Evolutionary conservation across 2,329 filamentous ascomycete species (phyloP), one percentile per base, ranked within the genome.

Genomic region (Aureobasidium mangrovei): DNA sequence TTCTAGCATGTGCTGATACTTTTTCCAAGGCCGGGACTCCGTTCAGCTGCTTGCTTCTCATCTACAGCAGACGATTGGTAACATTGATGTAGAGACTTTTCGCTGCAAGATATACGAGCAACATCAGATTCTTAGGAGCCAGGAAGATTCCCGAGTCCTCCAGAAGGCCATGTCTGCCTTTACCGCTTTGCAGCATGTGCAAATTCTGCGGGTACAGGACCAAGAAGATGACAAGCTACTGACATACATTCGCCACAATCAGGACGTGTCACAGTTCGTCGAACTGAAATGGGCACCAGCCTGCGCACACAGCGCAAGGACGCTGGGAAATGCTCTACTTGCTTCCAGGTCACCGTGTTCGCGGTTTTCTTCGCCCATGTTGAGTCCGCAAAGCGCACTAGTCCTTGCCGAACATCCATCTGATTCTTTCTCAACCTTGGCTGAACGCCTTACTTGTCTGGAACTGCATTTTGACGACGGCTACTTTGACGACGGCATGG

Each of bases 391-490:
- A 58, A 79, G 78, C 57, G 79, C 79, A 3, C 65, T 80, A 10
- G 72, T 73, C 7, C 70, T 83, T 9, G 70, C 74, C 33, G 66
- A 70, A 35, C 69, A 72, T 7, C 74, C 76, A 1, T 71, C 75
- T 3, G 67, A 69, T 8, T 74, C 72, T 1, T 67, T 83, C 28
- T 69, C 74, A 2, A 70, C 72, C 2, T 68, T 83, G 36, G 81
- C 78, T 4, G 72, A 73, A 57, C 74, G 78, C n/a, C 67, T 85
- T 40, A 81, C 77, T 9, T 81, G 80, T 61, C 69, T 86, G 18
- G 81, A 84, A 59, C 67, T 86, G 27, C 81, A 83, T 60, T 84
- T 84, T 60, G 77, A 80, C 43, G 79, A 82, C 44, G 73, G 74
- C 24, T 69, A 69, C 32, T 53, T 53, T 29, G 77, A 79, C 42